Conservation (phyloP, 257 asterid species). For the Nicotiana tomentosiformis region DNA sequence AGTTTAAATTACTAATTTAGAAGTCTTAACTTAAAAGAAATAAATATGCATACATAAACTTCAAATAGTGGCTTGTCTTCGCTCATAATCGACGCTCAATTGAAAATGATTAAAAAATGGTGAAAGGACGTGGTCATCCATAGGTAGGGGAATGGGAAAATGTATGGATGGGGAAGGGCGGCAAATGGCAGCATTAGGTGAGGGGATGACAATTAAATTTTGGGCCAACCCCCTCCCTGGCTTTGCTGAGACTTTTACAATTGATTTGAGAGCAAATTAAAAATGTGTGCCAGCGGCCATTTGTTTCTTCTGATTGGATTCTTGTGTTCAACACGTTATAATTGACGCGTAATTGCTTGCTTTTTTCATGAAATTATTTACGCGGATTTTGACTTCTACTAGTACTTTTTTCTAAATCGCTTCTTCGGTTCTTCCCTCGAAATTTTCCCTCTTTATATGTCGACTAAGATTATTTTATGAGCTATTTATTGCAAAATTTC, state of each 20-base stretch:
- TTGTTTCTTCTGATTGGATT: constrained; percentile 18
- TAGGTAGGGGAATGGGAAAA: background rate
- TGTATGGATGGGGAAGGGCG: background rate
- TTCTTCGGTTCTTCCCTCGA: background rate
- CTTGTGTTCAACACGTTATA: constrained; percentile 11
- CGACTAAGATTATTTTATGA: background rate
- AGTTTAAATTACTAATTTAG: too few species aligned
- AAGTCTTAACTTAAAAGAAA: too few species aligned
- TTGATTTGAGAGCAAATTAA: background rate
- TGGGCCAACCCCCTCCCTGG: too few species aligned
- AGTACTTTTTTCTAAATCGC: background rate
- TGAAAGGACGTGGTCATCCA: background rate
- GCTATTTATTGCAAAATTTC: background rate
- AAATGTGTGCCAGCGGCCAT: background rate
- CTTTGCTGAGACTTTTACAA: too few species aligned
- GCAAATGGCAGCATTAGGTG: constrained; percentile 1
- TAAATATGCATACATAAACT: too few species aligned
- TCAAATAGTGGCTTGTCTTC: too few species aligned
- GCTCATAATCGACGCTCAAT: background rate
- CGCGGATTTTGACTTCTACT: background rate
- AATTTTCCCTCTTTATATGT: background rate
- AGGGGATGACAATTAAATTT: background rate
- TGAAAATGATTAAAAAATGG: background rate
- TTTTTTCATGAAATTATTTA: background rate
- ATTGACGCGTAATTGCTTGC: constrained; percentile 21